Conservation (phyloP, 257 asterid genomes). For the Solanum etuberosum region DNA sequence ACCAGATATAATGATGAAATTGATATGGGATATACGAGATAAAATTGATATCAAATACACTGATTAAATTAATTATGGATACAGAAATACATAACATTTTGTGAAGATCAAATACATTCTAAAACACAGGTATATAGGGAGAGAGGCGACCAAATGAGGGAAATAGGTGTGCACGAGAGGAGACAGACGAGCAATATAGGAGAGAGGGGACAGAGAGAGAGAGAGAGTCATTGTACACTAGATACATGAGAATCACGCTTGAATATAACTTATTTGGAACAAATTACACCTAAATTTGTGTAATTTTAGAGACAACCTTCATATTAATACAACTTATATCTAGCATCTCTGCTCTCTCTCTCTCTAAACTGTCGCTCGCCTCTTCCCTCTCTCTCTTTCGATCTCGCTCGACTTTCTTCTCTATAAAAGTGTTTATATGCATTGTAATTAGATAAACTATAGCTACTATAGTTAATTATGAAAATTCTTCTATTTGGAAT, state of each 20-base stretch:
- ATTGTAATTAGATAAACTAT: background rate
- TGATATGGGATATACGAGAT: background rate
- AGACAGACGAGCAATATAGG: background rate
- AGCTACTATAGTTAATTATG: background rate
- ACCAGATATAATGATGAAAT: background rate
- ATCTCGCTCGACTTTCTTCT: background rate
- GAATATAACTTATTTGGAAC: background rate
- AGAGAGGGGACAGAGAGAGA: too few relatives aligned
- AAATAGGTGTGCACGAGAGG: background rate
- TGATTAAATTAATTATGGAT: background rate
- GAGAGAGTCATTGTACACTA: background rate
- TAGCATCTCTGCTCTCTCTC: background rate
- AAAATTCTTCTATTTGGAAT: too few relatives aligned
- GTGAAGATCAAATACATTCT: background rate
- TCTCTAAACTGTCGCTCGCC: background rate
- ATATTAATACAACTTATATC: background rate
- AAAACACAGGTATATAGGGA: background rate
- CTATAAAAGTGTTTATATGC: too few relatives aligned
- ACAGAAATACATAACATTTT: background rate
- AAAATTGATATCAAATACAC: background rate
- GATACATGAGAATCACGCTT: background rate
- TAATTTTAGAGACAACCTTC: background rate
- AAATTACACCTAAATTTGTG: background rate
- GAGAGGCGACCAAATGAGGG: background rate
- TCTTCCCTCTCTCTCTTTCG: background rate